A percentile compares a stretch with the other conserved stretches of the same genome.
phyloP scores from a whole-genome alignment of 2,329 filamentous ascomycete genomes.

The Claviceps monticola region DNA sequence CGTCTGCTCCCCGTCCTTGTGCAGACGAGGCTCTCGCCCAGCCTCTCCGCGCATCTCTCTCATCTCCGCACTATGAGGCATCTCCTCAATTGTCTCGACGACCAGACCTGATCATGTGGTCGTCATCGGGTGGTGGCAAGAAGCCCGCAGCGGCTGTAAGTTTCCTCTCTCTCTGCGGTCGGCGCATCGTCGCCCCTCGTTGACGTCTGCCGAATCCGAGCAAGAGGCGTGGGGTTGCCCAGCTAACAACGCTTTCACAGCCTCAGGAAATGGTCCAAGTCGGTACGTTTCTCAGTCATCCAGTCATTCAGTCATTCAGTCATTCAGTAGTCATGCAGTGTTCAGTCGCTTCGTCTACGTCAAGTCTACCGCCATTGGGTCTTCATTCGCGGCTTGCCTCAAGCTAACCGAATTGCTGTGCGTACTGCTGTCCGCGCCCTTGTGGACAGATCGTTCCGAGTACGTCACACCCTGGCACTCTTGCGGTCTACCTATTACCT shows the following conservation, averaged over 20 bases:
- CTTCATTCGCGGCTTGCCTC: not conserved
- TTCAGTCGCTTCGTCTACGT: not conserved
- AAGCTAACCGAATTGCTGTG: conserved; percentile 5
- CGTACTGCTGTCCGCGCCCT: conserved; percentile 7
- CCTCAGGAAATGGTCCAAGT: conserved; percentile 98
- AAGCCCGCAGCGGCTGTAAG: conserved; percentile 60
- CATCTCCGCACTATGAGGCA: conserved; percentile 18
- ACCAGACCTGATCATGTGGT: conserved; percentile 40
- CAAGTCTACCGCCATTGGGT: not conserved
- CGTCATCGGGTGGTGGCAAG: conserved; percentile 51
- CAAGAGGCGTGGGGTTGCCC: conserved; percentile 1
- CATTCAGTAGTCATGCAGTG: not conserved
- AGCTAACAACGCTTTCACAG: conserved; percentile 24
- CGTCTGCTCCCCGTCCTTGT: conserved; percentile 1
- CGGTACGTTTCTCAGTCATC: conserved; percentile 44
- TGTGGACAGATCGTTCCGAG: conserved; percentile 44
- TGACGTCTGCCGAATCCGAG: not conserved
- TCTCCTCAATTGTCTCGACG: conserved; percentile 11
- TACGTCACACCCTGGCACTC: conserved; percentile 25
- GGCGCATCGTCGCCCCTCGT: not conserved
- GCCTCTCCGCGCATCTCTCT: conserved; percentile 11
- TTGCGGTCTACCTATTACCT: not conserved
- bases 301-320: not conserved
- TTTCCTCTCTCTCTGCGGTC: conserved; percentile 5
- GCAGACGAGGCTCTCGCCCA: conserved; percentile 9